phyloP scores from a whole-genome alignment of 768 basidiomycete genomes.

The Tephrocybe rancida region DNA sequence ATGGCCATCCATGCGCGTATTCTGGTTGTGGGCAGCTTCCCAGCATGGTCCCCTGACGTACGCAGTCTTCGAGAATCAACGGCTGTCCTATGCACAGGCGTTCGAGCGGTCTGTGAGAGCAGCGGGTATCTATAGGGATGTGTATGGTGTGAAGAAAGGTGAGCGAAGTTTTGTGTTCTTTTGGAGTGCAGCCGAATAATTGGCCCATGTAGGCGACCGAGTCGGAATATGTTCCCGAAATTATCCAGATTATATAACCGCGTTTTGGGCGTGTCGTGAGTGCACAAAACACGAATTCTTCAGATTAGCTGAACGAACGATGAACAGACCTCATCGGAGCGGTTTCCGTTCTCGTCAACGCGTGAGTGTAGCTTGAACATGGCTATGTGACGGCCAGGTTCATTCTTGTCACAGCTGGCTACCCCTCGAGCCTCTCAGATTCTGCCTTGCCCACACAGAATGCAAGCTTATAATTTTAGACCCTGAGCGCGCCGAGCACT shows the following conservation, averaged over 20 bases:
- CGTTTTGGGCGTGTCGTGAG: conserved; percentile 52
- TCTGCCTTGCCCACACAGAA: conserved; percentile 47
- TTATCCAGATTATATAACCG: conserved; percentile 45
- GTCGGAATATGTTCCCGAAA: conserved; percentile 53
- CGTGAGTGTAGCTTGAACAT: conserved; percentile 28
- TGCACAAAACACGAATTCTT: neutral
- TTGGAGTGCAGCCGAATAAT: neutral
- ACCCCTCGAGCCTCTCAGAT: conserved; percentile 39
- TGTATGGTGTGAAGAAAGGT: conserved; percentile 55
- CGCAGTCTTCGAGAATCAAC: conserved; percentile 50
- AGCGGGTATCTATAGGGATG: conserved; percentile 35
- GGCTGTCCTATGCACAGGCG: conserved; percentile 43
- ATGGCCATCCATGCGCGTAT: conserved; percentile 47
- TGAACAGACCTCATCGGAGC: conserved; percentile 47
- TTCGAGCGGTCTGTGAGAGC: conserved; percentile 37
- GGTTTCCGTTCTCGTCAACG: conserved; percentile 48
- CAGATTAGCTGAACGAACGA: neutral
- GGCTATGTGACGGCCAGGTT: neutral
- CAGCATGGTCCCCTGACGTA: conserved; percentile 43
- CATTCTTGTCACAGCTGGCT: conserved; percentile 32
- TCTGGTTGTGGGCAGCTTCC: conserved; percentile 44
- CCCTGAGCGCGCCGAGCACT: conserved; percentile 42
- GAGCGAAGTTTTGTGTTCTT: neutral
- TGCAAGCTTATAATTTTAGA: conserved; percentile 49
- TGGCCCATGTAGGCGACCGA: conserved; percentile 32